phyloP scores from a whole-genome alignment of 2,329 filamentous ascomycete genomes.

The Diplodia seriata region DNA sequence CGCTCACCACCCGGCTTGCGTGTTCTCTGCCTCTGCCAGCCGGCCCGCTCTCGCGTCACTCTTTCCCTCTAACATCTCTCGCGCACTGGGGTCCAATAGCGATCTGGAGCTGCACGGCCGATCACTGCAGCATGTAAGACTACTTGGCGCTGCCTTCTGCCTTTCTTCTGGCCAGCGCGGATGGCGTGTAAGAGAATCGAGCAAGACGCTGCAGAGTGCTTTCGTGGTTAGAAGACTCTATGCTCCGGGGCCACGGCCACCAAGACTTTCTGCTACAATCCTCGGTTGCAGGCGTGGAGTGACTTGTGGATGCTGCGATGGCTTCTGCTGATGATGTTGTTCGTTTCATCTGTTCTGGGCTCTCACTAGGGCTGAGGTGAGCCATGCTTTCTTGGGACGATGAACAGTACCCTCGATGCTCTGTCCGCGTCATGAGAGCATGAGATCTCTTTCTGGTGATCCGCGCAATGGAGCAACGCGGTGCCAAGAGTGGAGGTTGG shows the following conservation, averaged over 20 bases:
- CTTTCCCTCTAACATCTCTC: not conserved
- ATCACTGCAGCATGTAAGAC: conserved; percentile 23
- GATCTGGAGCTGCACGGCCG: conserved; percentile 2
- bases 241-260: too few relatives aligned
- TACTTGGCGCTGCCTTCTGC: conserved; percentile 1
- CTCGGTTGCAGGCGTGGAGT: not conserved
- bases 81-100: conserved; percentile 3
- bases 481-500: conserved; percentile 9
- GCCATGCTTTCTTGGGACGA: conserved; percentile 2
- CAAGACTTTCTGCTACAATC: not conserved
- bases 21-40: conserved; percentile 16
- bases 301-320: not conserved
- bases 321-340: not conserved
- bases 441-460: not conserved
- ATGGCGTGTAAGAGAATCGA: not conserved
- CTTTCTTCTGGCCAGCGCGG: not conserved
- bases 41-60: conserved; percentile 16
- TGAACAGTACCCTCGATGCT: not conserved
- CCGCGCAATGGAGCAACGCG: not conserved
- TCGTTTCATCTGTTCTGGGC: conserved; percentile 15
- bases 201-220: not conserved
- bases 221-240: not conserved
- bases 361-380: conserved; percentile 23
- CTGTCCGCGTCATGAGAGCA: conserved; percentile 24
- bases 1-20: conserved; percentile 27